These are phyloP conservation scores for Colletotrichum camelliae DNA, from an alignment of 2,329 filamentous ascomycete genomes.

Conservation along the genomic window DNA sequence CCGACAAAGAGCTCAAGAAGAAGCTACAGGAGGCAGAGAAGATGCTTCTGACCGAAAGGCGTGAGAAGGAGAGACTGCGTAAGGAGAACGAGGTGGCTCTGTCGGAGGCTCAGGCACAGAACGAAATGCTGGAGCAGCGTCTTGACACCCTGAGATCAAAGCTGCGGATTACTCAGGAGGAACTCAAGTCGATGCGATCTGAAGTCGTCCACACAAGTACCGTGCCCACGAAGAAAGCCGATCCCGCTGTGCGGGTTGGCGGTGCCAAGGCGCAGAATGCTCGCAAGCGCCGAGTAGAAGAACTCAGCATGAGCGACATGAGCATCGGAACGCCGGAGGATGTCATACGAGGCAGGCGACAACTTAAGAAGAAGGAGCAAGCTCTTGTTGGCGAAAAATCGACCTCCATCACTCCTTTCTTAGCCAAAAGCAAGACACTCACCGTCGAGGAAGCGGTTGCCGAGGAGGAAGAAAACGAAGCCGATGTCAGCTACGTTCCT, in stretches of 20 bases:
- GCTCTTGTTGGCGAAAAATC: conserved; percentile 83
- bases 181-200: conserved; percentile 65
- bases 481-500: conserved; percentile 20
- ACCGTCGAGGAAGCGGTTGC: conserved; percentile 42
- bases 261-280: conserved; percentile 34
- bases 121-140: conserved; percentile 71
- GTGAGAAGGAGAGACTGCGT: conserved; percentile 50
- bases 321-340: conserved; percentile 53
- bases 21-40: conserved; percentile 40
- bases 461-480: conserved; percentile 34
- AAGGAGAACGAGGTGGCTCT: conserved; percentile 58
- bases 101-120: conserved; percentile 66
- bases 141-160: conserved; percentile 74
- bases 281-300: conserved; percentile 52
- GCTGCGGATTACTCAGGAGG: conserved; percentile 71
- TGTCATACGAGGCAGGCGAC: conserved; percentile 44
- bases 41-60: conserved; percentile 44
- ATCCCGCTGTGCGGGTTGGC: neutral
- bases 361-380: conserved; percentile 64
- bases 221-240: conserved; percentile 23
- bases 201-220: conserved; percentile 41
- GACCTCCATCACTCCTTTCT: conserved; percentile 88
- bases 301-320: conserved; percentile 49
- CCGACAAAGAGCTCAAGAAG: conserved; percentile 44
- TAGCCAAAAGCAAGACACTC: conserved; percentile 72